phyloP scores from a whole-genome alignment of 2,329 filamentous ascomycete species.

The Bipolaris sorokiniana region DNA sequence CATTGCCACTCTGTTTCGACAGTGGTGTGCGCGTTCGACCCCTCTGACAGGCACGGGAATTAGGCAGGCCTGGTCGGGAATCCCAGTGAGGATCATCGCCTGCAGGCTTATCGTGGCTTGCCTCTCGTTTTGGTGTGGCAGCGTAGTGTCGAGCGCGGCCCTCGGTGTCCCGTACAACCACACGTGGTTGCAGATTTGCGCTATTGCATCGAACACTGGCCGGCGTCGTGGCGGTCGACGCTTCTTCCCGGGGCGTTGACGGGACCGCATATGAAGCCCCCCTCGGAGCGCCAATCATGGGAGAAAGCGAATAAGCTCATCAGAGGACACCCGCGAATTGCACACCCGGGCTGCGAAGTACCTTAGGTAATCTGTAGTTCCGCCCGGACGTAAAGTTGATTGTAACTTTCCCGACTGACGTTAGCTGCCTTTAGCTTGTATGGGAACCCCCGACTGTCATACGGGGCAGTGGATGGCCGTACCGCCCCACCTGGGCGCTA shows the following conservation, averaged over 20 bases:
- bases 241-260: conserved; percentile 27
- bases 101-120: conserved; percentile 27
- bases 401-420: conserved; percentile 12
- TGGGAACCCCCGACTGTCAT: conserved; percentile 32
- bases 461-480: conserved; percentile 10
- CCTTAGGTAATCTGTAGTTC: conserved; percentile 30
- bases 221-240: conserved; percentile 27
- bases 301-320: conserved; percentile 18
- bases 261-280: conserved; percentile 14
- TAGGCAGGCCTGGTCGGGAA: conserved; percentile 26
- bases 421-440: conserved; percentile 19
- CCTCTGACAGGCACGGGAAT: conserved; percentile 8
- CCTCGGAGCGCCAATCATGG: conserved; percentile 14
- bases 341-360: conserved; percentile 21
- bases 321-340: conserved; percentile 18
- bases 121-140: conserved; percentile 13
- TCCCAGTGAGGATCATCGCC: conserved; percentile 33
- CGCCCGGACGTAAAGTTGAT: conserved; percentile 14
- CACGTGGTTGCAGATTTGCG: conserved; percentile 24
- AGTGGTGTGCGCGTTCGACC: background rate
- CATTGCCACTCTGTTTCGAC: background rate
- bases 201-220: conserved; percentile 19
- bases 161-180: conserved; percentile 11
- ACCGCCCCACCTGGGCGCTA: conserved; percentile 10
- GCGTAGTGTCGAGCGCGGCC: conserved; percentile 15